Evolutionary conservation across 805 yeast species (phyloP), one percentile per base, ranked within the genome.

Genomic region (Yarrowia alimentaria): DNA sequence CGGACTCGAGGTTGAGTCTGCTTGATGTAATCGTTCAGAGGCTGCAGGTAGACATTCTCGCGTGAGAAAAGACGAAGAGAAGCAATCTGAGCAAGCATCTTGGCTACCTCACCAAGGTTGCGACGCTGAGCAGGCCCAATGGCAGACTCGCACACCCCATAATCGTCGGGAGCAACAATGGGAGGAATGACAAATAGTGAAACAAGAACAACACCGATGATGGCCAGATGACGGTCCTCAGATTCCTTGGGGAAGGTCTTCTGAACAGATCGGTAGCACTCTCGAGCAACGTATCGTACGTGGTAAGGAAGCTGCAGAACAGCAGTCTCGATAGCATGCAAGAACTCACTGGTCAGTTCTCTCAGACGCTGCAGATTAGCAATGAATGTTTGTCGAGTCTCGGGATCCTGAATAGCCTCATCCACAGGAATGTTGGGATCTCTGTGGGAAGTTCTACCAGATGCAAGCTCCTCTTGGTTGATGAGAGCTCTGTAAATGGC

Each of bases 331-430:
- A 89, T 59, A 0, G 76, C 60, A 14, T 76, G 76, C 58, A 87
- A 70, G 8, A 85, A 68, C 51, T 79, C 78, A 19, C 83, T 77
- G 0, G 87, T 71, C 34, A 75, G 72, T 55, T 85, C 95, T 64
- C 98, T 77, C 48, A 93, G 67, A 17, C 70, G 69, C 65, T 85
- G 85, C 60, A 93, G 69, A 58, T 93, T 90, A 26, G 72, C 66
- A 25, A 93, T 81, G 63, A 87, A 93, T 33, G 74, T 72, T 0
- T 68, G 66, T 25, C 93, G 76, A 0, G 91, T 88, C n/a, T 76
- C 80, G 1, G 80, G 76, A 57, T 86, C 90, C 56, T 83, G 83
- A 55, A 91, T 86, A 1, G 98, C 95, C 29, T 69, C 72, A 50
- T 78, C 83, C 0, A 85, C 81, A 4, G 79, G 62, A 3, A 74